Evolutionary conservation across 1,284 basidiomycete genomes (phyloP).

Genomic region (Rhodotorula sp.): DNA sequence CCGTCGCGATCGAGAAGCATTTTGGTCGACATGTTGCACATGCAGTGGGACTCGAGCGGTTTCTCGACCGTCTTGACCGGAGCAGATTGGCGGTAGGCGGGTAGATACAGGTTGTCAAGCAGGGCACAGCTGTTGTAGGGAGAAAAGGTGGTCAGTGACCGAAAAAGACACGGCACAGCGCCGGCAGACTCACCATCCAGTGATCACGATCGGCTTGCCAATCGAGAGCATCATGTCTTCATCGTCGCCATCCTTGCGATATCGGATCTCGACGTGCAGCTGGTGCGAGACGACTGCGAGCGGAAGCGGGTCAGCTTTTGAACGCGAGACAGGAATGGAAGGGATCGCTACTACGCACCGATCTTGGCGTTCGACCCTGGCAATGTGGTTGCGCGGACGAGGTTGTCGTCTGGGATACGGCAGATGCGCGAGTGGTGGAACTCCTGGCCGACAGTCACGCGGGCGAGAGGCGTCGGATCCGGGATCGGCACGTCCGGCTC

Average conservation of each 20-base stretch:
- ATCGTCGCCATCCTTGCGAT: conserved; percentile 5
- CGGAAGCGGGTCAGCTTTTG: background rate
- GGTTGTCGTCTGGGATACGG: conserved; percentile 34
- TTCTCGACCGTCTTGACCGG: conserved; percentile 5
- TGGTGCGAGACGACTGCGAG: conserved; percentile 18
- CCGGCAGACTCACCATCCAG: conserved; percentile 12
- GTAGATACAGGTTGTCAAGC: conserved; percentile 28
- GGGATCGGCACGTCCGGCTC: conserved; percentile 13
- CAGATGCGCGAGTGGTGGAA: conserved; percentile 26
- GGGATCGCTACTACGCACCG: background rate
- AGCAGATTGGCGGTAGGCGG: conserved; percentile 16
- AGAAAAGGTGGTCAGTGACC: background rate
- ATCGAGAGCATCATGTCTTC: conserved; percentile 27
- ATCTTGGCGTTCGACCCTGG: conserved; percentile 22
- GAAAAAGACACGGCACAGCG: background rate
- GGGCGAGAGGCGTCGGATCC: conserved; percentile 23
- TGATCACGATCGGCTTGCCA: conserved; percentile 26
- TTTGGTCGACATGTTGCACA: conserved; percentile 25
- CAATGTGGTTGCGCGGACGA: conserved; percentile 33
- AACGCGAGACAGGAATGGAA: too few species aligned
- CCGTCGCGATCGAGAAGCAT: conserved; percentile 30
- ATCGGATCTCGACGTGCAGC: conserved; percentile 27
- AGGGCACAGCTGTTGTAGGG: conserved; percentile 22
- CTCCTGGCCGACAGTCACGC: conserved; percentile 3
- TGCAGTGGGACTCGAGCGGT: conserved; percentile 6